A percentile compares a stretch with the other conserved stretches of the same genome.
Evolutionary conservation across 345 rosid genomes (phyloP).

Genomic region (Citrus hindsii): DNA sequence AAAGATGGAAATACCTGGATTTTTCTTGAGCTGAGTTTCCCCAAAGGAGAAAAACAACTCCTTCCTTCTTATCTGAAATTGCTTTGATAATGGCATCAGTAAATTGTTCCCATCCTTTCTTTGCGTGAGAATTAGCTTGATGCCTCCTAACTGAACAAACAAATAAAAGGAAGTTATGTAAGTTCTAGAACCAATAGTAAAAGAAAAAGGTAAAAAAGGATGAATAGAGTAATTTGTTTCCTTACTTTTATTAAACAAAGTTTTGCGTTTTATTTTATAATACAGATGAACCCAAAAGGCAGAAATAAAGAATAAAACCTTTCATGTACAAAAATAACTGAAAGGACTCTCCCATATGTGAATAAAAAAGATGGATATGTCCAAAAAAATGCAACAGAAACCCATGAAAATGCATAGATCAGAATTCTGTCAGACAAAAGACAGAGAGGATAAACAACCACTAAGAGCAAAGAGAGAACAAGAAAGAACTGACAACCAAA

Average conservation of each 20-base stretch:
- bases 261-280: too few species aligned
- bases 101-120: slow-evolving; percentile 98
- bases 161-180: background rate
- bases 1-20: slow-evolving; percentile 45
- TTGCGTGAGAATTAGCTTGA: slow-evolving; percentile 94
- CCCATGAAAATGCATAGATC: background rate
- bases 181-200: background rate
- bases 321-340: too few species aligned
- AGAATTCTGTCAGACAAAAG: background rate
- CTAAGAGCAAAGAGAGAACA: background rate
- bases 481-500: background rate
- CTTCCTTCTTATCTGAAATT: slow-evolving; percentile 77
- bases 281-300: too few species aligned
- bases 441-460: background rate
- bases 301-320: too few species aligned
- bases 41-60: slow-evolving; percentile 94
- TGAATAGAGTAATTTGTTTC: background rate
- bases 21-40: slow-evolving; percentile 91
- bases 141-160: slow-evolving; percentile 60
- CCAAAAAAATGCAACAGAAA: background rate
- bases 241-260: background rate
- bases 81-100: slow-evolving; percentile 85
- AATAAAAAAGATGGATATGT: too few species aligned
- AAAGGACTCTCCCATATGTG: too few species aligned
- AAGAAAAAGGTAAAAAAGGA: background rate